Base-by-base conservation (phyloP, 2,329 filamentous ascomycete species). In the Penicillium sp. region DNA sequence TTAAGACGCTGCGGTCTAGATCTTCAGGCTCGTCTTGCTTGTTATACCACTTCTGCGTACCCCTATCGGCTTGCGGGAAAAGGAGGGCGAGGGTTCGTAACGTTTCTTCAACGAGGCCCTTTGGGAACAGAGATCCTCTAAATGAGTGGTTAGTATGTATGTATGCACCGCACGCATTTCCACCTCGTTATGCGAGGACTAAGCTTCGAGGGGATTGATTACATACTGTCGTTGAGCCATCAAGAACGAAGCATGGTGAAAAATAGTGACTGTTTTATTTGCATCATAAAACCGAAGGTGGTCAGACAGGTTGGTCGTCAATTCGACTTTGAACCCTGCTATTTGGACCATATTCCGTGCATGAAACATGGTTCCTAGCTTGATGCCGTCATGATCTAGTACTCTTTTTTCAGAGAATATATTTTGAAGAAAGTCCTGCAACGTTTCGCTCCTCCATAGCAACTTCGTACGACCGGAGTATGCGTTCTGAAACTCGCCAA, bases 291-390 rank as follows among this genome's bases (percentile, higher is more conserved):
- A 47, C 1, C 66, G 66, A 2, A 79, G 64, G 59, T 79, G 77
- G 53, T 78, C 73, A 0, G 69, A 62, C 3, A 79, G 58, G 45
- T 79, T 77, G 21, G 66, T 63, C 0, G 76, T 79, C 64, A 69
- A 73, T 5, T 61, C 53, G 5, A 72, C 64, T 16, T 68, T 26
- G 12, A 79, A 64, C 0, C 74, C 75, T 0, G 67, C 74, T 9
- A 78, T 69, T 1, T 57, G 52, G n/a, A 58, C 61, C 1, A 73
- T 30, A 21, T 59, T 67, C 11, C 28, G 42, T 9, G 33, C 30
- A 40, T 58, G 21, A 51, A 55, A 55, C 18, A 47, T 2, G 1
- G 43, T 12, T 28, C 33, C 52, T 16, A 43, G 49, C 12, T 52
- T 52, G 14, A 52, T 21, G 12, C 23, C 9, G 38, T 14, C 16